Conservation (phyloP, 2,329 filamentous ascomycete genomes). For the Cordyceps militaris region DNA sequence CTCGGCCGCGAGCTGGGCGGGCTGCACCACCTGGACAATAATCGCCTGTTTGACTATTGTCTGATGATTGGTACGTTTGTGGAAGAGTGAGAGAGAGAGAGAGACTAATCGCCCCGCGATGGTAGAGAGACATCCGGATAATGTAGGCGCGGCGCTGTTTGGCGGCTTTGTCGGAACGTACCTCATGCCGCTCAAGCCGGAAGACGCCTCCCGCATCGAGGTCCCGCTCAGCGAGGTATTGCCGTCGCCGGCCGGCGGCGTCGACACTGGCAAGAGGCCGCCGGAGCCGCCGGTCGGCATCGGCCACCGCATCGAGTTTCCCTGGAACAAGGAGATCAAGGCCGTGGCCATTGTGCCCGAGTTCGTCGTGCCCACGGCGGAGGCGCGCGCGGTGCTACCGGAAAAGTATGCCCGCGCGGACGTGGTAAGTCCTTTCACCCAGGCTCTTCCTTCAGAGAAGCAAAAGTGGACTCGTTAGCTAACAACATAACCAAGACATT, state of each 20-base stretch:
- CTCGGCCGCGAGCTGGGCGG: conserved; percentile 83
- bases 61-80: conserved; percentile 74
- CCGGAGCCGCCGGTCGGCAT: conserved; percentile 88
- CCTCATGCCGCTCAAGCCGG: conserved; percentile 81
- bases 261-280: conserved; percentile 80
- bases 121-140: conserved; percentile 79
- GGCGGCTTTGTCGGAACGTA: conserved; percentile 97
- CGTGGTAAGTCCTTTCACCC: conserved; percentile 53
- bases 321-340: conserved; percentile 92
- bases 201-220: conserved; percentile 83
- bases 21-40: conserved; percentile 64
- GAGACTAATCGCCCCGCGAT: not conserved
- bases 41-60: conserved; percentile 88
- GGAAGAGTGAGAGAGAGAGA: not conserved
- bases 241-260: conserved; percentile 79
- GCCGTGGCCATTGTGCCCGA: conserved; percentile 93
- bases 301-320: conserved; percentile 92
- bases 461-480: too few species aligned
- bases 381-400: conserved; percentile 76
- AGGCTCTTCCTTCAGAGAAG: too few species aligned
- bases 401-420: conserved; percentile 71
- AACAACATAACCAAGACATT: conserved; percentile 51
- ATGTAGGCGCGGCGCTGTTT: conserved; percentile 89
- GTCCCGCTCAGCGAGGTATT: conserved; percentile 93
- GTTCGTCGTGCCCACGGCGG: conserved; percentile 92